These are phyloP conservation scores for Phaeosphaeriaceae sp. DNA, from an alignment of 2,329 filamentous ascomycete species.

Conservation along the genomic window DNA sequence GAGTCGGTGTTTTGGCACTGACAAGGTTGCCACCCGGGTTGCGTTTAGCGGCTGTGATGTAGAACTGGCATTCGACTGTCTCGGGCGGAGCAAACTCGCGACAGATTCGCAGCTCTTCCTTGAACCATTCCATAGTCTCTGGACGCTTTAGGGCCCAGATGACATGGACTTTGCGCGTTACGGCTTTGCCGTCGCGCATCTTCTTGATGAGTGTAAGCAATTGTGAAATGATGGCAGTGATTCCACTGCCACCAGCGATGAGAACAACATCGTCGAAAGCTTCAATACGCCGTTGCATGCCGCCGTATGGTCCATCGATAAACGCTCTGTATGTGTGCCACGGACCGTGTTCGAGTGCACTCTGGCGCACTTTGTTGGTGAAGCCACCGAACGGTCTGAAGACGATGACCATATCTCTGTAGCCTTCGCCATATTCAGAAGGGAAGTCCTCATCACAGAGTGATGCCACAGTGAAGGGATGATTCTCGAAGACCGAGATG, in stretches of 20 bases:
- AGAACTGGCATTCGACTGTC: slow-evolving; percentile 92
- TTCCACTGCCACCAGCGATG: slow-evolving; percentile 91
- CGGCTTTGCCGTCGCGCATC: slow-evolving; percentile 92
- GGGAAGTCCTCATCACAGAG: slow-evolving; percentile 93
- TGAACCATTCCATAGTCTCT: slow-evolving; percentile 97
- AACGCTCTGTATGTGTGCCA: slow-evolving; percentile 93
- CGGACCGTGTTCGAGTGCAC: slow-evolving; percentile 82
- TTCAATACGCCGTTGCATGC: slow-evolving; percentile 87
- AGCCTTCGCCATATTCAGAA: slow-evolving; percentile 86
- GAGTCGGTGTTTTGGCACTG: slow-evolving; percentile 59
- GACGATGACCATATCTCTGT: slow-evolving; percentile 86
- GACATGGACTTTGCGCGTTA: slow-evolving; percentile 87
- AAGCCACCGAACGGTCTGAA: slow-evolving; percentile 94
- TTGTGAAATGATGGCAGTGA: slow-evolving; percentile 92
- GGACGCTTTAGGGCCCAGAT: slow-evolving; percentile 93
- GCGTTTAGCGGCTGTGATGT: slow-evolving; percentile 80
- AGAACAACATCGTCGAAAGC: slow-evolving; percentile 94
- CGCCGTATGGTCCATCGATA: slow-evolving; percentile 92
- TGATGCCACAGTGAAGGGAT: slow-evolving; percentile 94
- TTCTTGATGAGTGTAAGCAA: slow-evolving; percentile 93
- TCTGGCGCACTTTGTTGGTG: slow-evolving; percentile 83
- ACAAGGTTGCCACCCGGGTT: slow-evolving; percentile 55
- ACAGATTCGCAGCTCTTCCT: slow-evolving; percentile 91
- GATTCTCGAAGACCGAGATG: slow-evolving; percentile 88
- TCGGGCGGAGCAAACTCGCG: slow-evolving; percentile 87